A percentile compares a stretch with the other conserved stretches of the same genome.
These are phyloP conservation scores for Pyrenula massariospora DNA, from an alignment of 495 filamentous ascomycete genomes.

Conservation along the genomic window DNA sequence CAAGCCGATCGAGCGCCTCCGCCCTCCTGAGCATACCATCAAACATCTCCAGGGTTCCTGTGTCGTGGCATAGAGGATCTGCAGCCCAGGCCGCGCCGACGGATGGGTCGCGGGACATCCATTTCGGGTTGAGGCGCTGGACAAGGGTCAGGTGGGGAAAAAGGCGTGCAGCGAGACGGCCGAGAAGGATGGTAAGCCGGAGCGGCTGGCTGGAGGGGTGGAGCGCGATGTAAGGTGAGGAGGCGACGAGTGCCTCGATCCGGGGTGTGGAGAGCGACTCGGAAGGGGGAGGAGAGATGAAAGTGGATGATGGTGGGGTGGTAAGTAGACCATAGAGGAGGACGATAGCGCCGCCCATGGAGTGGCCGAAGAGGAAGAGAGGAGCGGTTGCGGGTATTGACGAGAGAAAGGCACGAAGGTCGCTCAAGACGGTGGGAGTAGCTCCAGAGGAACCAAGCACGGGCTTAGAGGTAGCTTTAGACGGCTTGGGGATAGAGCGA, in stretches of 20 bases:
- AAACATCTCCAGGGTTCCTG: constrained; percentile 66
- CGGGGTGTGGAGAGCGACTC: constrained; percentile 18
- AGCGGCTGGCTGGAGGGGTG: constrained; percentile 47
- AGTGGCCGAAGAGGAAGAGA: constrained; percentile 80
- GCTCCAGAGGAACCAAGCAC: constrained; percentile 59
- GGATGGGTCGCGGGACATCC: constrained; percentile 50
- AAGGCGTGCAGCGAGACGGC: constrained; percentile 50
- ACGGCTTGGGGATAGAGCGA: constrained; percentile 21
- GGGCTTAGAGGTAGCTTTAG: constrained; percentile 16
- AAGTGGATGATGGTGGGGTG: constrained; percentile 8
- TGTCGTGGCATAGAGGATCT: constrained; percentile 64
- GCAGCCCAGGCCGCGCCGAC: constrained; percentile 41
- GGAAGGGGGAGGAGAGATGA: constrained; percentile 12
- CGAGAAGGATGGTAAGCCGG: constrained; percentile 41
- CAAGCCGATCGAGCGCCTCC: constrained; percentile 23
- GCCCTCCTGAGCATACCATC: constrained; percentile 64
- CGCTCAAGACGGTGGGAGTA: constrained; percentile 56
- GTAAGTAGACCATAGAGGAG: constrained; percentile 34
- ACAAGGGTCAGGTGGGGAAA: constrained; percentile 49
- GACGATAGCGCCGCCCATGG: constrained; percentile 69
- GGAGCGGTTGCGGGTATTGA: constrained; percentile 31
- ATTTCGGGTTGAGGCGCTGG: constrained; percentile 41
- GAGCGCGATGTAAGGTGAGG: constrained; percentile 61
- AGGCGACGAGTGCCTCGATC: constrained; percentile 54
- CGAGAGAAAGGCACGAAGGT: constrained; percentile 61